These are phyloP conservation scores for Lanzia echinophila DNA, from an alignment of 2,329 filamentous ascomycete genomes.

Conservation along the genomic window DNA sequence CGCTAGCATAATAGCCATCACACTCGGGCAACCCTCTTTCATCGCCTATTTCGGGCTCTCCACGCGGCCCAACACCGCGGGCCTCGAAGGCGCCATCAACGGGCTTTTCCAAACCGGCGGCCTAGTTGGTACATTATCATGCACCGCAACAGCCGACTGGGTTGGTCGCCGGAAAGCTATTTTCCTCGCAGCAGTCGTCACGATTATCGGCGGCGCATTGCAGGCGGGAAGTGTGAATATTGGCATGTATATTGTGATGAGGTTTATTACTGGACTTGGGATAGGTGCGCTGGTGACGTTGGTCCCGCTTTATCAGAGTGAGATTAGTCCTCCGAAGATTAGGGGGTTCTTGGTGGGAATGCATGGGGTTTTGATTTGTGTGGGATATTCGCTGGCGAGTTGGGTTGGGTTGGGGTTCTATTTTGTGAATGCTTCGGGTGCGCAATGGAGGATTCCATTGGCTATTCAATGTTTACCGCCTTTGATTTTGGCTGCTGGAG, in stretches of 20 bases:
- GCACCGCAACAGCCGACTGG: slow-evolving; percentile 33
- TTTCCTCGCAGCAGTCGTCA: slow-evolving; percentile 18
- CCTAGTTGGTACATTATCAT: slow-evolving; percentile 56
- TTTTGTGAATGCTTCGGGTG: slow-evolving; percentile 49
- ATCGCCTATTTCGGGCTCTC: too few species aligned
- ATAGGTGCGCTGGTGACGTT: slow-evolving; percentile 75
- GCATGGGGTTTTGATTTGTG: slow-evolving; percentile 77
- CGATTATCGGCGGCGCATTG: slow-evolving; percentile 20
- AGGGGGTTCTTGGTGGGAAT: slow-evolving; percentile 68
- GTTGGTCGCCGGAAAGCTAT: slow-evolving; percentile 30
- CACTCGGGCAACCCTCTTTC: too few species aligned
- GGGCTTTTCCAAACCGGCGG: slow-evolving; percentile 66
- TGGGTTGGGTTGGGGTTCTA: slow-evolving; percentile 66
- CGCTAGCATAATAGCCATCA: too few species aligned
- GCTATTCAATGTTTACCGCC: slow-evolving; percentile 71
- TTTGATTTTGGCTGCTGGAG: background rate
- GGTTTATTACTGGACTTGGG: slow-evolving; percentile 68
- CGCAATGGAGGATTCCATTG: slow-evolving; percentile 68
- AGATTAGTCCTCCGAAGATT: slow-evolving; percentile 51
- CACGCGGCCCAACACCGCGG: too few species aligned
- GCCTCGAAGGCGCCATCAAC: too few species aligned
- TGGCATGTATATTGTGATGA: slow-evolving; percentile 55
- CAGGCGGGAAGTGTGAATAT: slow-evolving; percentile 42
- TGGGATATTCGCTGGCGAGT: slow-evolving; percentile 65
- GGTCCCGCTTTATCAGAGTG: slow-evolving; percentile 75